Percentiles rank a stretch among this genome's conserved stretches.
Conservation (phyloP, 371 early-diverging fungal species). For the Haplosporangium sp. region DNA sequence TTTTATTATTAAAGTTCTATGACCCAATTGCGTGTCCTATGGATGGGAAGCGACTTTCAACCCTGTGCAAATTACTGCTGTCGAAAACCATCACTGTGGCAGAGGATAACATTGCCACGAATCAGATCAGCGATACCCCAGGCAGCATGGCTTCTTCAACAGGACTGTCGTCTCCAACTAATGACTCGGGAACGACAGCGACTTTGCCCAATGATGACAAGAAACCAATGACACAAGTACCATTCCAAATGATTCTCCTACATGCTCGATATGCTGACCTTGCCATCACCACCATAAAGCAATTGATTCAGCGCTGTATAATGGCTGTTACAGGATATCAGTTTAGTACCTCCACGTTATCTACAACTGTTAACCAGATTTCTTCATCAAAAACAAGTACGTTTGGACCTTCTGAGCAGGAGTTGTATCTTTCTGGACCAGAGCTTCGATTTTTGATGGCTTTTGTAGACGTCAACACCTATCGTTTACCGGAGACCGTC, state of each 20-base stretch:
- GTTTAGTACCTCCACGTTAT: conserved; percentile 1
- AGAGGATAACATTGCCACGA: background rate
- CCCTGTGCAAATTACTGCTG: conserved; percentile 39
- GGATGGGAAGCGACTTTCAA: conserved; percentile 31
- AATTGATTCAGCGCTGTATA: conserved; percentile 30
- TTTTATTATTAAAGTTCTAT: conserved; percentile 25
- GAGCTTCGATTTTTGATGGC: conserved; percentile 65
- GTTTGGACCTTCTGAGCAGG: conserved; percentile 14
- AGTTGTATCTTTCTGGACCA: conserved; percentile 56
- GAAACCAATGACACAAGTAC: conserved; percentile 38
- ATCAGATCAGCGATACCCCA: background rate
- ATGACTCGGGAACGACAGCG: conserved; percentile 9
- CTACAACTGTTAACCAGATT: conserved; percentile 5
- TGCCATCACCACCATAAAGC: conserved; percentile 10
- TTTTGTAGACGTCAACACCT: conserved; percentile 64
- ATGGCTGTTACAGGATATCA: conserved; percentile 16
- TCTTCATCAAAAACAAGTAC: conserved; percentile 2
- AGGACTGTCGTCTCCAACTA: conserved; percentile 13
- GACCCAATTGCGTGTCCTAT: conserved; percentile 14
- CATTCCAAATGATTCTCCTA: conserved; percentile 50
- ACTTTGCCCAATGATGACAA: conserved; percentile 6
- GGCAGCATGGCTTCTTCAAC: background rate
- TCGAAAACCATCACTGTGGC: conserved; percentile 35
- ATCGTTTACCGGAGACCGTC: conserved; percentile 42
- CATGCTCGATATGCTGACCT: conserved; percentile 35